Conservation (phyloP, 768 basidiomycete genomes). For the Serendipita sp. region DNA sequence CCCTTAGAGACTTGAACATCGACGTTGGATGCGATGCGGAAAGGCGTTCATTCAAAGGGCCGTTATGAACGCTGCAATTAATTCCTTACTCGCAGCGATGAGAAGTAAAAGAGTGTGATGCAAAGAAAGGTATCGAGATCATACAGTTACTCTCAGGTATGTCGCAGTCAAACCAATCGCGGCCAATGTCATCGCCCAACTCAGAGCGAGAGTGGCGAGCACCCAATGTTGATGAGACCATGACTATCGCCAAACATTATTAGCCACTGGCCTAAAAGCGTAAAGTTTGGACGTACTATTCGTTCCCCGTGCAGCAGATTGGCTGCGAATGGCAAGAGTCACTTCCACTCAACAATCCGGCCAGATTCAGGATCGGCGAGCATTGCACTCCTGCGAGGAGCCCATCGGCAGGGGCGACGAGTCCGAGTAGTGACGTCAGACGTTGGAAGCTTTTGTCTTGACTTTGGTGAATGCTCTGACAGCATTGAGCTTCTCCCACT, state of each 20-base stretch:
- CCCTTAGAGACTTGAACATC: too few relatives aligned
- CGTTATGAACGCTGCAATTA: too few relatives aligned
- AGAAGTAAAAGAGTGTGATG: too few relatives aligned
- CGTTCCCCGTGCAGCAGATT: slow-evolving; percentile 1
- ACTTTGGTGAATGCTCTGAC: slow-evolving; percentile 1
- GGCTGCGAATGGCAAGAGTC: not conserved
- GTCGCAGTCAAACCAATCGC: too few relatives aligned
- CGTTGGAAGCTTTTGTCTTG: not conserved
- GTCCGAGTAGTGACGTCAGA: not conserved
- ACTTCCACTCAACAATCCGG: not conserved
- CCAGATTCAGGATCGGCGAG: not conserved
- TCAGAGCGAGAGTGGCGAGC: not conserved
- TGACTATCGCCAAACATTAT: not conserved
- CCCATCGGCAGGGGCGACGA: not conserved
- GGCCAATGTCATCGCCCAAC: not conserved
- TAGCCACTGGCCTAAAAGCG: not conserved
- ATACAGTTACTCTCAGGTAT: too few relatives aligned
- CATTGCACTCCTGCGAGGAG: not conserved
- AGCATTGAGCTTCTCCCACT: slow-evolving; percentile 4
- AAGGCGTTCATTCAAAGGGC: too few relatives aligned
- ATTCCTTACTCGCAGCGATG: too few relatives aligned
- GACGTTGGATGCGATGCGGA: too few relatives aligned
- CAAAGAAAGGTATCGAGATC: too few relatives aligned
- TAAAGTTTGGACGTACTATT: not conserved
- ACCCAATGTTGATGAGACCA: slow-evolving; percentile 5